Evolutionary conservation across 2,329 filamentous ascomycete species (phyloP).

Genomic region (Exutisphaerella laricina): DNA sequence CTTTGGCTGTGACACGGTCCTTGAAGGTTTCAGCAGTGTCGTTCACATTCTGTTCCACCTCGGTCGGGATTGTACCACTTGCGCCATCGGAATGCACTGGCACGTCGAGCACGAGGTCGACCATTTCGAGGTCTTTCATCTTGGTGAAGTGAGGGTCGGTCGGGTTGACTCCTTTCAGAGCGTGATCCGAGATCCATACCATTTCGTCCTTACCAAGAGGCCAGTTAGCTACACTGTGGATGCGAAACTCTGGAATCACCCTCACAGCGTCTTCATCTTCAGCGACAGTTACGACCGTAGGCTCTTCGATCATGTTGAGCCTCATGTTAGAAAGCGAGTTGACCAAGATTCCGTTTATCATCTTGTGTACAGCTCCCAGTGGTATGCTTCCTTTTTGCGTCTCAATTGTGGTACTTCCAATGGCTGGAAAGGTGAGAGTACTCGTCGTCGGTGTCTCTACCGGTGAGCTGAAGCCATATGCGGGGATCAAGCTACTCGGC

Average conservation of each 20-base stretch:
- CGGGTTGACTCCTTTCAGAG: slow-evolving; percentile 61
- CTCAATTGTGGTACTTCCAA: slow-evolving; percentile 25
- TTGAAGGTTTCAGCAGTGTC: slow-evolving; percentile 44
- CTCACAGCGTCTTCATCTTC: slow-evolving; percentile 31
- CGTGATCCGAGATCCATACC: slow-evolving; percentile 70
- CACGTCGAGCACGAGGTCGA: slow-evolving; percentile 66
- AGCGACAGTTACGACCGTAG: slow-evolving; percentile 35
- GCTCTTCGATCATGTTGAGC: slow-evolving; percentile 63
- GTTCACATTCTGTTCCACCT: slow-evolving; percentile 17
- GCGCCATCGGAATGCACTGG: slow-evolving; percentile 4
- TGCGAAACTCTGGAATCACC: slow-evolving; percentile 55
- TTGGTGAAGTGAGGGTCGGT: slow-evolving; percentile 80
- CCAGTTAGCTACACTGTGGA: slow-evolving; percentile 75
- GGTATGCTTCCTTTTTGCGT: slow-evolving; percentile 17
- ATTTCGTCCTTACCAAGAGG: slow-evolving; percentile 82
- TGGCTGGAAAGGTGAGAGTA: slow-evolving; percentile 59
- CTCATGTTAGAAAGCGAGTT: slow-evolving; percentile 57
- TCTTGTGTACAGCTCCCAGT: slow-evolving; percentile 49
- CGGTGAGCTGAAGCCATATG: slow-evolving; percentile 68
- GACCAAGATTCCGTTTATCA: slow-evolving; percentile 55
- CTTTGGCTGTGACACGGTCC: slow-evolving; percentile 41
- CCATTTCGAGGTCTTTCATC: slow-evolving; percentile 63
- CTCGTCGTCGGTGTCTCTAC: slow-evolving; percentile 68
- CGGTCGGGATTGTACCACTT: not conserved
- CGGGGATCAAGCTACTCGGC: slow-evolving; percentile 66